Evolutionary conservation across 78 protist species (phyloP), one percentile per base, ranked within the genome.

Genomic region (Speleostelium caveatum): DNA sequence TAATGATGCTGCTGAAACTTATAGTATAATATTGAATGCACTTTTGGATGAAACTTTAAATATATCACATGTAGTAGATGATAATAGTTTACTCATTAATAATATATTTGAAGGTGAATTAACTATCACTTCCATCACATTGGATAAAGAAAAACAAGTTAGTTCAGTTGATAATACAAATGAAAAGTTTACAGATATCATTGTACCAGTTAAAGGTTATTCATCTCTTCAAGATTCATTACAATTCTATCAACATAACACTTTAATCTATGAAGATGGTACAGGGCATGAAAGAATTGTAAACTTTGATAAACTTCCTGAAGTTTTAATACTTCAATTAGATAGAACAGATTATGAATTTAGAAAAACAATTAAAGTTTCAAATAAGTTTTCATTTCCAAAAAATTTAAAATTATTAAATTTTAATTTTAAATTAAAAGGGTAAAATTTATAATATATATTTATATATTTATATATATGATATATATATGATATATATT

Each of bases 181-280:
- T 58, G 91, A 83, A 32, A 83, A 53, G 51, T 83, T 83, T 69
- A 62, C 59, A 17, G 69, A 58, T 59, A 69, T 83, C 19, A 83
- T 83, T 42, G 33, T 83, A 24, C 91, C 91, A 5, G 91, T 83
- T 16, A 53, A 60, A 60, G 91, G 91, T 17, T 69, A 45, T 55
- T 24, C 5, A 8, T 69, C 80, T 1, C 42, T 83, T 5, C 79
- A 83, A 61, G 59, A 53, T 0, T 83, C 91, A 21, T 58, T 83
- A 19, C 38, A 69, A 45, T n/a, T 32, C 60, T 83, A 83, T 60
- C 32, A 60, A 59, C 79, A 83, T 24, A 59, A 24, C 19, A 63
- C 51, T 3, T 77, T 69, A 35, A 41, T 4, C 21, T 69, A 38
- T 6, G 38, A 32, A n/a, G 38, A 49, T 1, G 53, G 45, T 4